Conservation (phyloP, 257 asterid genomes). For the Solanum okadae region DNA sequence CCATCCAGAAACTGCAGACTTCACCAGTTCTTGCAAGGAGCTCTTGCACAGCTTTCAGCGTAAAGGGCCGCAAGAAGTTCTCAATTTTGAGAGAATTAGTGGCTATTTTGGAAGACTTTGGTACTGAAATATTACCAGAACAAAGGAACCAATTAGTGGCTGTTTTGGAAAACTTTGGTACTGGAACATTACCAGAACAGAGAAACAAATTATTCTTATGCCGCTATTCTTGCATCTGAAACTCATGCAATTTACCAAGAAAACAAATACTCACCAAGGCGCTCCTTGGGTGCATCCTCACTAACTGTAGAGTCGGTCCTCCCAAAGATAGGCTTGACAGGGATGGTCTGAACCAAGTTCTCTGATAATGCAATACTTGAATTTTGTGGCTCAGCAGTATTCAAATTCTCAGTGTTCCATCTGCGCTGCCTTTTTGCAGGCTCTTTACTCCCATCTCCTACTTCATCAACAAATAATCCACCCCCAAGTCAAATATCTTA, state of each 20-base stretch:
- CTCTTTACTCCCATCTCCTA: conserved; percentile 8
- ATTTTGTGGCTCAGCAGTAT: conserved; percentile 3
- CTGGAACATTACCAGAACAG: background rate
- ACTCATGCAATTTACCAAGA: background rate
- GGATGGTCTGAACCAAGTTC: background rate
- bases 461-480: conserved; percentile 3
- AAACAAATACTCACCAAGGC: conserved; percentile 14
- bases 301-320: background rate
- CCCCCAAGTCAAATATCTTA: background rate
- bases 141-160: conserved; percentile 6
- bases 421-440: conserved; percentile 22
- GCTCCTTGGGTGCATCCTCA: conserved; percentile 13
- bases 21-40: conserved; percentile 23
- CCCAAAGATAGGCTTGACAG: background rate
- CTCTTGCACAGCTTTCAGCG: conserved; percentile 31
- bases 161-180: conserved; percentile 17
- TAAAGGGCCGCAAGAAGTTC: conserved; percentile 26
- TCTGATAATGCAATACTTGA: background rate
- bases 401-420: conserved; percentile 11
- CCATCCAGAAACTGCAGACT: conserved; percentile 27
- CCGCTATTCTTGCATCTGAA: background rate
- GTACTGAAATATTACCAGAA: conserved; percentile 7
- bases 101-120: conserved; percentile 18
- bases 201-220: background rate
- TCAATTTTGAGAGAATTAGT: conserved; percentile 26